Conservation (phyloP, 495 filamentous ascomycete genomes). For the Jackrogersella minutella region DNA sequence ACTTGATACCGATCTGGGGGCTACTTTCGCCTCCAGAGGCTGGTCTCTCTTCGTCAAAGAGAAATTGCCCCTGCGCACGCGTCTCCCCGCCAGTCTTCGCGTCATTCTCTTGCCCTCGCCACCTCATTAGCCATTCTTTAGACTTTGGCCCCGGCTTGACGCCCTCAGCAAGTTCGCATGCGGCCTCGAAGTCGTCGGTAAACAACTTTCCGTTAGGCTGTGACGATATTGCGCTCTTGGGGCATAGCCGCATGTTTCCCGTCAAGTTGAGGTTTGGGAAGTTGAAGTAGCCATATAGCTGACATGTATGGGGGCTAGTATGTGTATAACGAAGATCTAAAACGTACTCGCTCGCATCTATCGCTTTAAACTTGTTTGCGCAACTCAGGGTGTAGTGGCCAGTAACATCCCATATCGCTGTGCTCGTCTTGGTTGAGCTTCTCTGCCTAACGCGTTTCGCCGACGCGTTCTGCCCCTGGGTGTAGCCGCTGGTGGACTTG, state of each 20-base stretch:
- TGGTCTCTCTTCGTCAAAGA: constrained; percentile 6
- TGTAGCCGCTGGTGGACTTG: not conserved
- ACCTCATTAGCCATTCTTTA: constrained; percentile 21
- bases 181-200: constrained; percentile 3
- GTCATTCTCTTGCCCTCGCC: constrained; percentile 2
- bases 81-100: constrained; percentile 6
- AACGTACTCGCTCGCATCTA: constrained; percentile 11
- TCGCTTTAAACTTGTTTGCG: constrained; percentile 6
- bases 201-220: constrained; percentile 11
- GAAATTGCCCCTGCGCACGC: constrained; percentile 11
- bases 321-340: constrained; percentile 17
- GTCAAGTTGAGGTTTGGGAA: constrained; percentile 12
- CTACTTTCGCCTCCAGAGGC: not conserved
- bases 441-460: constrained; percentile 11
- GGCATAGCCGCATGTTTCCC: constrained; percentile 7
- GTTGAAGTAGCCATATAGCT: constrained; percentile 15
- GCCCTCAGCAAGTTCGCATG: constrained; percentile 9
- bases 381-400: constrained; percentile 5
- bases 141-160: constrained; percentile 11
- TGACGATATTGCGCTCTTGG: constrained; percentile 6
- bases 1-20: constrained; percentile 2
- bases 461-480: constrained; percentile 3
- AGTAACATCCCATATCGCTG: constrained; percentile 10
- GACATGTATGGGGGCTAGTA: constrained; percentile 15
- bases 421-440: constrained; percentile 8